These are phyloP conservation scores for Acidiella bohemica DNA, from an alignment of 495 filamentous ascomycete genomes.

Conservation along the genomic window DNA sequence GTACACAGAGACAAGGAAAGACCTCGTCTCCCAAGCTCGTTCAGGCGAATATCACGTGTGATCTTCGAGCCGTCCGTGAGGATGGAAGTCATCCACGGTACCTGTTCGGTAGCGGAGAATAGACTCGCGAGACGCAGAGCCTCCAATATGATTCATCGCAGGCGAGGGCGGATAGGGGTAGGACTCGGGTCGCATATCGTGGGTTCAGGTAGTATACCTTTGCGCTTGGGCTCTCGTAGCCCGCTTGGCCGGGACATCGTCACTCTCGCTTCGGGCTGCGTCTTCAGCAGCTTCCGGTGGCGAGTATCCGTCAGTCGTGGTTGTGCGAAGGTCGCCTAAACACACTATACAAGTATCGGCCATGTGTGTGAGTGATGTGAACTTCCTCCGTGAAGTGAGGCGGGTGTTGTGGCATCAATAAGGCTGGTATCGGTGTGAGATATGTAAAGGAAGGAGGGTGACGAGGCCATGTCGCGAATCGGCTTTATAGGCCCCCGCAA, in stretches of 20 bases:
- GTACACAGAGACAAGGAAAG: constrained; percentile 6
- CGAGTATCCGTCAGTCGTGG: constrained; percentile 40
- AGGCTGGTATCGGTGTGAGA: no score
- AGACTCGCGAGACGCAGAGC: constrained; percentile 14
- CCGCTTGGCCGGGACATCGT: constrained; percentile 8
- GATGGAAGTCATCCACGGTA: constrained; percentile 20
- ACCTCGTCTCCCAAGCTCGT: constrained; percentile 21
- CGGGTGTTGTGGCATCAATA: background rate
- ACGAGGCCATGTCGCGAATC: no score
- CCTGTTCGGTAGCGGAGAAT: constrained; percentile 11
- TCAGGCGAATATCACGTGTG: constrained; percentile 22
- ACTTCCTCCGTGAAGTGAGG: background rate
- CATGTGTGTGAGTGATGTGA: constrained; percentile 23
- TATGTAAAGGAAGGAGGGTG: no score
- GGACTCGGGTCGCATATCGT: constrained; percentile 6
- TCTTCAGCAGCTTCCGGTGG: constrained; percentile 30
- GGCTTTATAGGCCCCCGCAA: no score
- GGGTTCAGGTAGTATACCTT: constrained; percentile 17
- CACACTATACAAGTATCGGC: constrained; percentile 94
- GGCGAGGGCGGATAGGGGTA: constrained; percentile 4
- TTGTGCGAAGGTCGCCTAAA: constrained; percentile 68
- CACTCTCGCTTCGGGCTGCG: constrained; percentile 9
- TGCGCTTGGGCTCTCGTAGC: constrained; percentile 6
- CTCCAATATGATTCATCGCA: constrained; percentile 17
- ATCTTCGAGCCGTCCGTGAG: constrained; percentile 25